phyloP scores from a whole-genome alignment of 2,329 filamentous ascomycete genomes.

The Nothophoma quercina region DNA sequence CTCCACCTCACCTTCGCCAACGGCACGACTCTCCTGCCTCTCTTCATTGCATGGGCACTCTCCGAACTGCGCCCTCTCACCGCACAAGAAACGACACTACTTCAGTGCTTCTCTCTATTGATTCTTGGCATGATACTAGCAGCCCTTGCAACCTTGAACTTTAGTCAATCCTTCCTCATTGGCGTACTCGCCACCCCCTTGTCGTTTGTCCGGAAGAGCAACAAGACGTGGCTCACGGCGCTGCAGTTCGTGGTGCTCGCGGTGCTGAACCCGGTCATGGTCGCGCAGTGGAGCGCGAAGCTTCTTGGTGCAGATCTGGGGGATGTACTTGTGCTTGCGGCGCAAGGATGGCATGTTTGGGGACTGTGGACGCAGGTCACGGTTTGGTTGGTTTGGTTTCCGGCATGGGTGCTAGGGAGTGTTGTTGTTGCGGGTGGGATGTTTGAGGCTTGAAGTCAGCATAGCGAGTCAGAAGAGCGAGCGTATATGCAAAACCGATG shows the following conservation, averaged over 20 bases:
- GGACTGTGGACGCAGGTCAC: constrained; percentile 88
- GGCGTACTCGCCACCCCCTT: constrained; percentile 81
- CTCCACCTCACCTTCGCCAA: constrained; percentile 44
- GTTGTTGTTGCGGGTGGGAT: constrained; percentile 40
- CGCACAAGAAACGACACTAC: constrained; percentile 75
- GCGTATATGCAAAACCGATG: too few relatives aligned
- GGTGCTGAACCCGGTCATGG: constrained; percentile 43
- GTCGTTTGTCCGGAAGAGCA: constrained; percentile 68
- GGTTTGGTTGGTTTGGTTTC: constrained; percentile 96
- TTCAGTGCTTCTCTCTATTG: constrained; percentile 92
- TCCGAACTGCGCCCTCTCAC: constrained; percentile 59
- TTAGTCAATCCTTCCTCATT: constrained; percentile 85
- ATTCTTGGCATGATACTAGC: constrained; percentile 91
- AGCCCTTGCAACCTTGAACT: constrained; percentile 93
- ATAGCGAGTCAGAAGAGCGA: neutral
- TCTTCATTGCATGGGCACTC: constrained; percentile 39
- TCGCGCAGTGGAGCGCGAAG: constrained; percentile 38
- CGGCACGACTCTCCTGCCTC: constrained; percentile 44
- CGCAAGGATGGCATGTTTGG: constrained; percentile 88
- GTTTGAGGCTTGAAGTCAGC: constrained; percentile 12
- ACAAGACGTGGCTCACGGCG: constrained; percentile 16
- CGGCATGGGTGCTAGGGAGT: constrained; percentile 77
- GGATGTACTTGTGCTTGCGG: constrained; percentile 72
- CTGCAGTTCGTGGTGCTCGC: constrained; percentile 31
- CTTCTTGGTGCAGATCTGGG: constrained; percentile 51